A percentile compares a stretch with the other conserved stretches of the same genome.
Conservation (phyloP, 139 green algal species). For the Pedinophyceae sp. region DNA sequence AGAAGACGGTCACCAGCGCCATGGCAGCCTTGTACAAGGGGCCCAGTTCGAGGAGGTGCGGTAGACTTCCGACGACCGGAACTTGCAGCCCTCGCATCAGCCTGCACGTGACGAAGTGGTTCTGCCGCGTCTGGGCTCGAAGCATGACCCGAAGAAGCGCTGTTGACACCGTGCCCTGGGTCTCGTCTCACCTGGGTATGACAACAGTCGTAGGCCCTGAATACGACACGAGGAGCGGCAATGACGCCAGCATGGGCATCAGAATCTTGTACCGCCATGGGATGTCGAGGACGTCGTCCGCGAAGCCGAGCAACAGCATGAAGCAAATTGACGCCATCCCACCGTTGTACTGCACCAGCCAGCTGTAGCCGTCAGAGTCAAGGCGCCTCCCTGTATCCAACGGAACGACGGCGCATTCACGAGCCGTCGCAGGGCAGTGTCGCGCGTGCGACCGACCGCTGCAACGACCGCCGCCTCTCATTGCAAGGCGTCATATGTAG, state of each 20-base stretch:
- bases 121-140: no score
- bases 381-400: no score
- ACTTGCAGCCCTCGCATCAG: neutral
- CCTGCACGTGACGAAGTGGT: no score
- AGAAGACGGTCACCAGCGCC: constrained; percentile 85
- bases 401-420: no score
- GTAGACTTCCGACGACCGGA: neutral
- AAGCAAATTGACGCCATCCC: constrained; percentile 89
- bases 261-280: constrained; percentile 92
- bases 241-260: constrained; percentile 65
- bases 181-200: no score
- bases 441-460: no score
- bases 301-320: constrained; percentile 97
- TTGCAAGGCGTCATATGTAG: no score
- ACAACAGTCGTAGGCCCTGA: constrained; percentile 48
- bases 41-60: constrained; percentile 58
- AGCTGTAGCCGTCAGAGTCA: no score
- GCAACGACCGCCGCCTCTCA: no score
- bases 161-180: no score
- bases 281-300: constrained; percentile 97
- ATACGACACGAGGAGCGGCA: constrained; percentile 87
- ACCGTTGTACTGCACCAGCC: constrained; percentile 97
- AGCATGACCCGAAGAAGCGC: no score
- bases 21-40: constrained; percentile 90
- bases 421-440: no score